A percentile compares a stretch with the other conserved stretches of the same genome.
phyloP scores from a whole-genome alignment of 345 rosid species.

The Punica granatum region DNA sequence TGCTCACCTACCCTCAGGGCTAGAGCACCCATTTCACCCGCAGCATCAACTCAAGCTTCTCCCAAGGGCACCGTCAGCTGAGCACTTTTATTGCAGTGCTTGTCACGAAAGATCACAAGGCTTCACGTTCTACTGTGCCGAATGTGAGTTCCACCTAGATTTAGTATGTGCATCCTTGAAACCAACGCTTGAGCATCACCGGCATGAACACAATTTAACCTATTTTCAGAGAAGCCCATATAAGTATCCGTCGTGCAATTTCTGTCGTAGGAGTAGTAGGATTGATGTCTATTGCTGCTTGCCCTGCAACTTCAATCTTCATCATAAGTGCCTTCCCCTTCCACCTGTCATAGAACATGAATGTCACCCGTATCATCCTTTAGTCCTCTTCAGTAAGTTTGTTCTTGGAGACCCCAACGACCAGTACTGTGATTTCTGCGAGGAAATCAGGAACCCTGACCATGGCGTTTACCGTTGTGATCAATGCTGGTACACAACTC shows the following conservation, averaged over 20 bases:
- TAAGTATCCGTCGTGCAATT: neutral
- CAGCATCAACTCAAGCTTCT: neutral
- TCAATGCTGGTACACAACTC: neutral
- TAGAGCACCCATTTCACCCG: neutral
- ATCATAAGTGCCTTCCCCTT: neutral
- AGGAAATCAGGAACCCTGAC: conserved; percentile 3
- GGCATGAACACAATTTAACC: neutral
- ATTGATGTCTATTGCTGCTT: neutral
- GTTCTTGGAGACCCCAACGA: neutral
- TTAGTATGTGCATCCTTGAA: neutral
- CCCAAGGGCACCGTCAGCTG: neutral
- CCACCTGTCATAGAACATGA: neutral
- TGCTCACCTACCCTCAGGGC: neutral
- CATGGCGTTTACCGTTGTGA: neutral
- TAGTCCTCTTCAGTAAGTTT: neutral
- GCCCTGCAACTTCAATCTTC: neutral
- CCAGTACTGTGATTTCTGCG: neutral
- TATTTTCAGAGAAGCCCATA: neutral
- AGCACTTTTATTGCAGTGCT: neutral
- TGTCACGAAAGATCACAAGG: neutral
- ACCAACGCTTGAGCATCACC: neutral
- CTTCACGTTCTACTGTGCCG: neutral
- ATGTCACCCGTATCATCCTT: neutral
- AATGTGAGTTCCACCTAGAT: neutral
- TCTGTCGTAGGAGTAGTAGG: neutral